Evolutionary conservation across 2,329 filamentous ascomycete species (phyloP).

Genomic region (Monosporascus sp.): DNA sequence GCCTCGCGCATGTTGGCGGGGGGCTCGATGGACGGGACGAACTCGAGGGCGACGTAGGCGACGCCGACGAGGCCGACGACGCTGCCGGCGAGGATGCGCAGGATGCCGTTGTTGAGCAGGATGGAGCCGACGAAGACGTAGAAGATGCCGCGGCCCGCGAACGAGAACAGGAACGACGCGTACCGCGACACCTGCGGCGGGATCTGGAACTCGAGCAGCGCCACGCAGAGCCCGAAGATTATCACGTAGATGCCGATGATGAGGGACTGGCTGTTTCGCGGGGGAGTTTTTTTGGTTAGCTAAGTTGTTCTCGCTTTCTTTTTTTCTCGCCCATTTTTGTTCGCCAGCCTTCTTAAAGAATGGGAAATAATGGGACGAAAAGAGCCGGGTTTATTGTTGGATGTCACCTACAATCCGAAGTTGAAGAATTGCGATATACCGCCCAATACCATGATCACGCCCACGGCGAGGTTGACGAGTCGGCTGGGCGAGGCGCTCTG

Average conservation of each 20-base stretch:
- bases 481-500: constrained; percentile 54
- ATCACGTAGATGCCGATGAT: constrained; percentile 86
- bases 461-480: constrained; percentile 87
- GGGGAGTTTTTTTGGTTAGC: background rate
- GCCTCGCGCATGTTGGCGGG: constrained; percentile 78
- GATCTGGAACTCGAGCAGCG: constrained; percentile 85
- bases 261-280: constrained; percentile 54
- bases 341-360: constrained; percentile 12
- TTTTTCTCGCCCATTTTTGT: constrained; percentile 9
- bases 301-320: background rate
- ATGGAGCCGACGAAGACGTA: constrained; percentile 94
- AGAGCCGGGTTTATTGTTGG: background rate
- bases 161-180: constrained; percentile 96
- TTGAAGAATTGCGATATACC: constrained; percentile 70
- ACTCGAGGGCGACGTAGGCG: constrained; percentile 71
- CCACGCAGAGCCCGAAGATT: constrained; percentile 78
- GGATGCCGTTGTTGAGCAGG: constrained; percentile 62
- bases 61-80: constrained; percentile 76
- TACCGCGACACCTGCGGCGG: constrained; percentile 89
- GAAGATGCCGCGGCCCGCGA: constrained; percentile 91
- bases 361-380: constrained; percentile 36
- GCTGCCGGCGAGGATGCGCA: constrained; percentile 71
- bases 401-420: constrained; percentile 51
- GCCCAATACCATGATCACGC: constrained; percentile 80
- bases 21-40: constrained; percentile 72